These are phyloP conservation scores for Russula sp. DNA, from an alignment of 768 basidiomycete species.

Conservation along the genomic window DNA sequence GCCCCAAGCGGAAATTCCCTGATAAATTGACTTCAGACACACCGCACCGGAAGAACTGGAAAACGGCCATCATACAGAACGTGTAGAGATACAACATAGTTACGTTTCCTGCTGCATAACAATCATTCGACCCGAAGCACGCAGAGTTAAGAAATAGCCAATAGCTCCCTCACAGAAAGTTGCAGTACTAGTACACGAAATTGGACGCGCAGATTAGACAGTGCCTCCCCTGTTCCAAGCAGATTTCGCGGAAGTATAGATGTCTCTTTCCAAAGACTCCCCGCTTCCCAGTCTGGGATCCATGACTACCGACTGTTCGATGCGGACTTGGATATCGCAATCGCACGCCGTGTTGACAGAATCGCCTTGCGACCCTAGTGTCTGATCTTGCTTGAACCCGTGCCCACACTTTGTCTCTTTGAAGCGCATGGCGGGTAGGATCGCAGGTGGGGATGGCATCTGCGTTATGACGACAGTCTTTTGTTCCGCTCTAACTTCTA, in stretches of 20 bases:
- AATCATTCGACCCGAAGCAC: neutral
- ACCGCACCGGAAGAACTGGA: neutral
- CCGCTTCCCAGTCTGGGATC: neutral
- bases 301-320: constrained; percentile 6
- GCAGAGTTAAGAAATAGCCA: neutral
- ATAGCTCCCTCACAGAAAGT: neutral
- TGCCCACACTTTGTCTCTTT: neutral
- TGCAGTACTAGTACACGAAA: neutral
- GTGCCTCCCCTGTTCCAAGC: neutral
- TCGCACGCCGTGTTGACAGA: neutral
- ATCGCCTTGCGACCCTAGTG: neutral
- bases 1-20: too few relatives aligned
- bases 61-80: neutral
- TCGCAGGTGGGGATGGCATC: neutral
- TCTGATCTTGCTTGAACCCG: neutral
- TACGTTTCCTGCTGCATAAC: neutral
- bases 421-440: neutral
- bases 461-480: neutral
- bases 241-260: neutral
- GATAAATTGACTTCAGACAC: neutral
- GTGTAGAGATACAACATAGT: neutral
- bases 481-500: constrained; percentile 25
- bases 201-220: neutral
- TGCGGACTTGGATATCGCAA: constrained; percentile 21
- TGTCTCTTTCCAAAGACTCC: neutral